Conservation (phyloP, 2,329 filamentous ascomycete genomes). For the Teratosphaeria viscida region DNA sequence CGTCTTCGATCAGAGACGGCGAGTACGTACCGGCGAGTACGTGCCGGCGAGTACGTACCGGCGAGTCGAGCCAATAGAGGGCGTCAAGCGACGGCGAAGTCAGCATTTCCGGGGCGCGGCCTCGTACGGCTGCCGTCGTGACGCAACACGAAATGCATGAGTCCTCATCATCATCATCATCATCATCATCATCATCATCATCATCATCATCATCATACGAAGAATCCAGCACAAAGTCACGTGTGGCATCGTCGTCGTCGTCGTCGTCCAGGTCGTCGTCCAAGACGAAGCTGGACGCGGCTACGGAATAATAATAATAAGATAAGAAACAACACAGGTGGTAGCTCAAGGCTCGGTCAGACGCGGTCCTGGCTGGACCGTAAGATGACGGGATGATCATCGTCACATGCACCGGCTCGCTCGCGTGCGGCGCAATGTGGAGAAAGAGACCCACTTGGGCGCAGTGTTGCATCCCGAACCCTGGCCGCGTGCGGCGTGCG, state of each 20-base stretch:
- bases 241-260: no score
- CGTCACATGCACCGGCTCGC: not conserved
- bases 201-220: no score
- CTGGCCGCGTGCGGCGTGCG: not conserved
- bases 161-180: no score
- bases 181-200: no score
- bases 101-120: not conserved
- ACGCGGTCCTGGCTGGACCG: not conserved
- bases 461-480: not conserved
- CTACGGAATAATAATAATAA: no score
- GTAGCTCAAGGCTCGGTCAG: not conserved
- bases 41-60: not conserved
- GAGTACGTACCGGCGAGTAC: not conserved
- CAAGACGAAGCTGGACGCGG: no score
- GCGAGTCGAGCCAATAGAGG: not conserved
- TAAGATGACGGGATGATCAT: not conserved
- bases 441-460: not conserved
- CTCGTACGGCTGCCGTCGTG: not conserved
- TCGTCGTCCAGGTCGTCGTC: no score
- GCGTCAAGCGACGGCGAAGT: not conserved
- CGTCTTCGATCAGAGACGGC: not conserved
- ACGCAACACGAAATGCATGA: no score
- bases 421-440: not conserved
- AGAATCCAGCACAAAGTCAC: no score
- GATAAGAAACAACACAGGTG: no score